These are phyloP conservation scores for Bryum argenteum DNA, from an alignment of 225 moss, liverwort and hornwort genomes.

Conservation along the genomic window DNA sequence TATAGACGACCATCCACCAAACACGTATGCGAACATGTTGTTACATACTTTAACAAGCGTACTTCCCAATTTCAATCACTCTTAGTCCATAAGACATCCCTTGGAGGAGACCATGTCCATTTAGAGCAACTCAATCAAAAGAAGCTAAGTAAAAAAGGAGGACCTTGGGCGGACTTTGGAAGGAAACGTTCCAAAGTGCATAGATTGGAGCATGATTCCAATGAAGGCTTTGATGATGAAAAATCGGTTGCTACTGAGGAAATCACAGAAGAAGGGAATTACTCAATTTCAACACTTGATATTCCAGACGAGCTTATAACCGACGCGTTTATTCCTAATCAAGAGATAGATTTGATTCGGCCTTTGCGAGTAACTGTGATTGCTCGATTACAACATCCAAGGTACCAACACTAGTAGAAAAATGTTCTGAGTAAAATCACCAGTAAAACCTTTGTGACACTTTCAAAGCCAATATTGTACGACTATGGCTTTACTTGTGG, in stretches of 20 bases:
- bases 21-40: slow-evolving; percentile 80
- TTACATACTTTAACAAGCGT: slow-evolving; percentile 58
- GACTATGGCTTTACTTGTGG: too few species aligned
- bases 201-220: slow-evolving; percentile 36
- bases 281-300: slow-evolving; percentile 29
- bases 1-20: slow-evolving; percentile 73
- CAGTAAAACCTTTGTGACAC: too few species aligned
- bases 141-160: slow-evolving; percentile 35
- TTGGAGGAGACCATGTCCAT: slow-evolving; percentile 38
- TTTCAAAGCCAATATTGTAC: too few species aligned
- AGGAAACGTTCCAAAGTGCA: slow-evolving; percentile 29
- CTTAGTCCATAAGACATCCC: slow-evolving; percentile 44
- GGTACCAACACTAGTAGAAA: too few species aligned
- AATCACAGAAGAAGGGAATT: slow-evolving; percentile 5
- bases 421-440: too few species aligned
- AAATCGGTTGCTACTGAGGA: background rate
- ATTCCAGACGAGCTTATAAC: slow-evolving; percentile 40
- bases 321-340: slow-evolving; percentile 45
- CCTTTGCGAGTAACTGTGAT: slow-evolving; percentile 45
- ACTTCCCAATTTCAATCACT: slow-evolving; percentile 56
- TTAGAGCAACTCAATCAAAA: slow-evolving; percentile 37
- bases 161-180: slow-evolving; percentile 41
- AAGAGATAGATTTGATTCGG: slow-evolving; percentile 40
- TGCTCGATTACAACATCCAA: slow-evolving; percentile 39
- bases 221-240: slow-evolving; percentile 21